phyloP scores from a whole-genome alignment of 2,329 filamentous ascomycete genomes.

The Neopestalotiopsis sp. region DNA sequence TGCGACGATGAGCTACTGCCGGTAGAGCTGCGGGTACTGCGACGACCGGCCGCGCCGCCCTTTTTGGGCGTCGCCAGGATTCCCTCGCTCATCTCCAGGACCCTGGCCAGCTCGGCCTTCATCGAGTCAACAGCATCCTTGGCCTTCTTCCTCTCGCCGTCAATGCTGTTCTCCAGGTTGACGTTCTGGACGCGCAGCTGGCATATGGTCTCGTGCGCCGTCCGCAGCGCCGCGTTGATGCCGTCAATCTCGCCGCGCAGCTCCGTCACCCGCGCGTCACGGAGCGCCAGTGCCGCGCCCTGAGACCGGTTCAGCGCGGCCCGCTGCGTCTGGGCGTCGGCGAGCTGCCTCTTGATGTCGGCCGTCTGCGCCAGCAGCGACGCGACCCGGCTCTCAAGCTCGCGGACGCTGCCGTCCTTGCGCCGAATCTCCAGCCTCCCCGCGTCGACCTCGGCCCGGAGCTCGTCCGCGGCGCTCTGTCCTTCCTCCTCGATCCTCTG shows the following conservation, averaged over 20 bases:
- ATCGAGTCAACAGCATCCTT: slow-evolving; percentile 54
- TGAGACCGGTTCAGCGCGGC: slow-evolving; percentile 45
- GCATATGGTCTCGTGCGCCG: slow-evolving; percentile 53
- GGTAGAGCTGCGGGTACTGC: slow-evolving; percentile 14
- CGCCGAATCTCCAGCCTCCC: slow-evolving; percentile 10
- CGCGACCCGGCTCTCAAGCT: slow-evolving; percentile 51
- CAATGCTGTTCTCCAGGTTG: slow-evolving; percentile 41
- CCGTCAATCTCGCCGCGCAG: slow-evolving; percentile 38
- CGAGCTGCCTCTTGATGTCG: slow-evolving; percentile 38
- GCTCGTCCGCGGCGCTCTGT: slow-evolving; percentile 35
- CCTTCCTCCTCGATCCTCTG: slow-evolving; percentile 51
- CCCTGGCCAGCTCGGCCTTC: slow-evolving; percentile 56
- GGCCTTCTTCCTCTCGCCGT: slow-evolving; percentile 46
- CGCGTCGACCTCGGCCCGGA: slow-evolving; percentile 41
- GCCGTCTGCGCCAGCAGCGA: slow-evolving; percentile 46
- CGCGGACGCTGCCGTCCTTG: slow-evolving; percentile 43
- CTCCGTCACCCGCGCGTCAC: slow-evolving; percentile 56
- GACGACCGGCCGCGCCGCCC: slow-evolving; percentile 23
- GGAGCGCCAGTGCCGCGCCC: slow-evolving; percentile 53
- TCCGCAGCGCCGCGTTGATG: slow-evolving; percentile 47
- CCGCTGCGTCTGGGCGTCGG: slow-evolving; percentile 35
- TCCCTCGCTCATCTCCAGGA: slow-evolving; percentile 52
- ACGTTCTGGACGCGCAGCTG: slow-evolving; percentile 53
- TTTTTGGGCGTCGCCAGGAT: slow-evolving; percentile 42
- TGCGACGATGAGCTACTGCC: slow-evolving; percentile 25